Evolutionary conservation across 305 asterid species (phyloP), one percentile per base, ranked within the genome.

Genomic region (Fraxinus baroniana): DNA sequence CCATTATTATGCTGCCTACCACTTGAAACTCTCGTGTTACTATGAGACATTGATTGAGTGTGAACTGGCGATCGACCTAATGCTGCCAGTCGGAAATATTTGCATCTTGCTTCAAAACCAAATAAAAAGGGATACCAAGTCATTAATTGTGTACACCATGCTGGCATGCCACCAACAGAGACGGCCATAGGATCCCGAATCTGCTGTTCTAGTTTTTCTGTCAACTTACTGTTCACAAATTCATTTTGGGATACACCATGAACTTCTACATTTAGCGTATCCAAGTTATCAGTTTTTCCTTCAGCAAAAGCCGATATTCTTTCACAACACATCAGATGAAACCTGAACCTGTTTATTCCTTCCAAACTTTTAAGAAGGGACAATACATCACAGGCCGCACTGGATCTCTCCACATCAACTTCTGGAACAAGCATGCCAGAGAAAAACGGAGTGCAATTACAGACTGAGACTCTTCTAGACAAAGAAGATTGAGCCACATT

Each of bases 151-250:
- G 89, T 85, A 86, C 97, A 95, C 99, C 99, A 93, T 20, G 94
- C 86, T 80, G 97, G 99, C 93, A 97, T 84, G 80, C 93, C 91
- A 85, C 98, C 98, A 80, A 79, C 86, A 60, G 95, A 91, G 78
- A 91, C 90, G 44, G 91, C 89, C 88, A 89, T 83, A 66, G 94
- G 93, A 76, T 93, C 97, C 86, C 90, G 90, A 92, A 97, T 88
- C 87, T 95, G 97, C 91, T 91, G 99, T 84, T 97, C 97, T 46
- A 97, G 90, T 86, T 97, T 97, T 81, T 95, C 98, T 30, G 98
- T 94, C 84, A 97, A 80, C 85, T 92, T 97, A 78, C 87, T 86
- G 88, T 87, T 97, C 66, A 89, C 97, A 85, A 97, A 97, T 85
- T 97, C 98, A 78, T 79, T 86, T 78, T 90, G 93, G 81, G 90